phyloP scores from a whole-genome alignment of 1,284 basidiomycete species.

The Trametes sp. region DNA sequence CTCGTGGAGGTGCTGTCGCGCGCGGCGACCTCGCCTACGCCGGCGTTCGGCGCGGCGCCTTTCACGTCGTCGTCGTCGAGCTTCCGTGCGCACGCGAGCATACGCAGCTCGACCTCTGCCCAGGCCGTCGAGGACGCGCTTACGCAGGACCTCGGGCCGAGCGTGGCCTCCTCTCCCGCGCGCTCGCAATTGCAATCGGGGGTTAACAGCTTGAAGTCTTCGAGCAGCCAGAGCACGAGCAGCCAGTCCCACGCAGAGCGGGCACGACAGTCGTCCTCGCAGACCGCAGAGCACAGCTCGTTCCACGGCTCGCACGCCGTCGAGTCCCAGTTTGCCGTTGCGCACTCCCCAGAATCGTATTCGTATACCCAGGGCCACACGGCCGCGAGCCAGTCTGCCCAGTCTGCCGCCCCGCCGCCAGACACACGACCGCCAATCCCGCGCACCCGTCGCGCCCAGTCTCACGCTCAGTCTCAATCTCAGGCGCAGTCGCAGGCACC shows the following conservation, averaged over 20 bases:
- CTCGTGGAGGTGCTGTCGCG: neutral
- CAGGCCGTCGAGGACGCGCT: slow-evolving; percentile 33
- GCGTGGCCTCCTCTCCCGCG: neutral
- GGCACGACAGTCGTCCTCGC: neutral
- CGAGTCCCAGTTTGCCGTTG: neutral
- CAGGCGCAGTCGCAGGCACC: neutral
- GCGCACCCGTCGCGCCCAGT: slow-evolving; percentile 9
- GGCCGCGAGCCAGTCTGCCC: neutral
- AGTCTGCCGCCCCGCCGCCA: neutral
- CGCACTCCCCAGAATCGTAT: neutral
- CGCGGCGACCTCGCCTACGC: neutral
- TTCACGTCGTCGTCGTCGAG: no score
- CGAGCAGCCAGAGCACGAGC: neutral
- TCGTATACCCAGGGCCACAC: neutral
- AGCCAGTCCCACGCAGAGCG: neutral
- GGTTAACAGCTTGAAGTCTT: neutral
- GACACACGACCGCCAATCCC: slow-evolving; percentile 17
- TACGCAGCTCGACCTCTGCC: slow-evolving; percentile 22
- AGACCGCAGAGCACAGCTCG: slow-evolving; percentile 1
- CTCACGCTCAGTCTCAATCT: neutral
- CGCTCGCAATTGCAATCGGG: neutral
- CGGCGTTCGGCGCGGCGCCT: neutral
- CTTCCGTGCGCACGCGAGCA: neutral
- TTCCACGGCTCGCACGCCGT: slow-evolving; percentile 19
- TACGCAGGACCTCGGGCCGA: slow-evolving; percentile 18